Evolutionary conservation across 371 early-diverging fungal species (phyloP), one percentile per base, ranked within the genome.

Genomic region (Mortierella sp.): DNA sequence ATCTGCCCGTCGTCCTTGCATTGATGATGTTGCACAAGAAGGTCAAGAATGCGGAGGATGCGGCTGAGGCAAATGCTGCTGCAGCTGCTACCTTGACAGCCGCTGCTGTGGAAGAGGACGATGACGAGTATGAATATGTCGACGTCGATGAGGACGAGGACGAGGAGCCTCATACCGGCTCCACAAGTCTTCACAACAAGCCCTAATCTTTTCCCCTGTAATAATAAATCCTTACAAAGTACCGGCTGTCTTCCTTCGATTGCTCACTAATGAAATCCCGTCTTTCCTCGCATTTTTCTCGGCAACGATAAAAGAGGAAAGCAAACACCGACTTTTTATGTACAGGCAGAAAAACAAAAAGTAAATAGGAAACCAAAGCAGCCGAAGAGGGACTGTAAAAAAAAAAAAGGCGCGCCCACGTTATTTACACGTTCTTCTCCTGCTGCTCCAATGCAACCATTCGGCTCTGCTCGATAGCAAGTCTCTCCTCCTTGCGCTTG

Each of bases 1-100:
- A 98, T 82, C 86, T 99, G 77, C 98, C 98, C 0, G 88, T 98
- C 1, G 79, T 96, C 37, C 85, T 98, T 71, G 96, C 92, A 5
- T 89, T 98, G 64, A 90, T 98, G 89, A 94, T 98, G 93, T 76
- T 95, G 28, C 98, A 98, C 88, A 98, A 98, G 79, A 88, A 88
- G 77, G 69, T 72, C 24, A 78, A 75, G 61, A 48, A 77, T 1
- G 50, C 50, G 67, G 69, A 73, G 59, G 73, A 73, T 55, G 73
- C 16, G 6, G 55, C 64, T 21, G 64, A 61, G 2, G 64, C 67
- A 37, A 67, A 67, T 40, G 67, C 67, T 11, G 40, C 61, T 31
- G 59, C 64, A 31, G 21, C 74, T 53, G 37, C 67, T 37, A 34
- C 67, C 26, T 31, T 54, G n/a, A 51, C 57, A 24, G 34, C 31